Conservation (phyloP, 352 stramenopile genomes). For the Pythium coloratum region DNA sequence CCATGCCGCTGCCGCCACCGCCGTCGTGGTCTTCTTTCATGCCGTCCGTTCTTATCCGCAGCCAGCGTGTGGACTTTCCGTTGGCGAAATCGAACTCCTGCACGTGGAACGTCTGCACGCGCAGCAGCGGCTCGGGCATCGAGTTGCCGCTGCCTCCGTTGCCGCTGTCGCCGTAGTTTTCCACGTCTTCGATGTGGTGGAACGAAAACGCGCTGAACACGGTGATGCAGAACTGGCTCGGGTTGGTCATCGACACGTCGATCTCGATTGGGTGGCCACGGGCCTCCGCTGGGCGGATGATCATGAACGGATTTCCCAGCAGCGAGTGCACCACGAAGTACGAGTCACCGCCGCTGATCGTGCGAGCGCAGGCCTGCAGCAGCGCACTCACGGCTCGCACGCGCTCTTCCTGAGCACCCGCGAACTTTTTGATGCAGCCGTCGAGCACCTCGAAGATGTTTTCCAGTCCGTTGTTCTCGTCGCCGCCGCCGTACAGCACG, state of each 20-base stretch:
- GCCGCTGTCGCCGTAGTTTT: conserved; percentile 54
- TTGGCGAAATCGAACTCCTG: conserved; percentile 78
- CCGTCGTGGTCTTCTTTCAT: conserved; percentile 44
- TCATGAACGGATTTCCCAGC: conserved; percentile 66
- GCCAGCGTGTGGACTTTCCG: conserved; percentile 69
- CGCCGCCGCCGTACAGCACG: conserved; percentile 65
- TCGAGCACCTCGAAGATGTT: conserved; percentile 85
- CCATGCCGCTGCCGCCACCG: background rate
- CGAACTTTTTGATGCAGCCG: conserved; percentile 66
- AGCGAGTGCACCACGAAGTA: conserved; percentile 81
- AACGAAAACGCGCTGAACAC: conserved; percentile 80
- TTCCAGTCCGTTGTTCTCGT: conserved; percentile 64
- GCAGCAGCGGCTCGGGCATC: conserved; percentile 56
- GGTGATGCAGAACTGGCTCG: conserved; percentile 70
- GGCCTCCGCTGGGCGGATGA: conserved; percentile 71
- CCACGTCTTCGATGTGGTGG: conserved; percentile 76
- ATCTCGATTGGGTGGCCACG: conserved; percentile 74
- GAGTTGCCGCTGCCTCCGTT: conserved; percentile 29
- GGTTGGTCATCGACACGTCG: conserved; percentile 53
- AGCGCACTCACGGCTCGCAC: conserved; percentile 68
- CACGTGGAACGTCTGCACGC: conserved; percentile 71
- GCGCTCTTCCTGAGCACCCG: conserved; percentile 56
- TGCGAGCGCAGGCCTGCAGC: conserved; percentile 70
- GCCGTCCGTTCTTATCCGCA: conserved; percentile 58
- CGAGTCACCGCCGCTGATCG: conserved; percentile 76